phyloP scores from a whole-genome alignment of 73 alveolate genomes.

The Tetrahymena elliotti region DNA sequence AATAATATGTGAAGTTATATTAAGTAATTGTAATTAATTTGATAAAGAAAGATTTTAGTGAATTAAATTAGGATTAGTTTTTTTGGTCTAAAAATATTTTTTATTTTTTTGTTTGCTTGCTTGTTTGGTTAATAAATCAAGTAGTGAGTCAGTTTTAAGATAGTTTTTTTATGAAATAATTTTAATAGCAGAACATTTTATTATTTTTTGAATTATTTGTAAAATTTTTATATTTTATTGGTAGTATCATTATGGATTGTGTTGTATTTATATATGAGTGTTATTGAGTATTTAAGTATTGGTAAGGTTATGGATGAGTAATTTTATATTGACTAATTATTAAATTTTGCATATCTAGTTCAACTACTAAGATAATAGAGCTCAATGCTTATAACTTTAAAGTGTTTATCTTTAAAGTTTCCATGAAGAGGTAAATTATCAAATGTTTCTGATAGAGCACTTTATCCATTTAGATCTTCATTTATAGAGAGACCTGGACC shows the following conservation, averaged over 20 bases:
- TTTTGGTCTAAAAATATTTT: neutral
- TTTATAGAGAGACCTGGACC: neutral
- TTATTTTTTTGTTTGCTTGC: neutral
- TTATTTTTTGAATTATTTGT: no score
- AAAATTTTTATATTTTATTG: no score
- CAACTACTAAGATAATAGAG: neutral
- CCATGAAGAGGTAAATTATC: neutral
- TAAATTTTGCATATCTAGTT: neutral
- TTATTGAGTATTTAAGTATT: neutral
- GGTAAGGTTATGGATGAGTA: no score
- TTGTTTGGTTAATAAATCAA: neutral
- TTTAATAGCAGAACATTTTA: no score
- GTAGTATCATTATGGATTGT: neutral
- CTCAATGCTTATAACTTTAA: neutral
- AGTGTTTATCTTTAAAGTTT: neutral
- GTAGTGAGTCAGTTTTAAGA: no score
- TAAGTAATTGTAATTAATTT: no score
- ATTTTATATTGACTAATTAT: no score
- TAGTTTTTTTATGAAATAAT: no score
- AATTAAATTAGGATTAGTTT: no score
- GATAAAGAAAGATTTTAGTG: neutral
- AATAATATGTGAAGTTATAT: no score
- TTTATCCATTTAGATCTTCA: neutral
- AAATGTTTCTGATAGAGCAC: neutral
- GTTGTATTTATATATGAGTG: neutral